These are phyloP conservation scores for Alliaria petiolata DNA, from an alignment of 345 rosid genomes.

Conservation along the genomic window DNA sequence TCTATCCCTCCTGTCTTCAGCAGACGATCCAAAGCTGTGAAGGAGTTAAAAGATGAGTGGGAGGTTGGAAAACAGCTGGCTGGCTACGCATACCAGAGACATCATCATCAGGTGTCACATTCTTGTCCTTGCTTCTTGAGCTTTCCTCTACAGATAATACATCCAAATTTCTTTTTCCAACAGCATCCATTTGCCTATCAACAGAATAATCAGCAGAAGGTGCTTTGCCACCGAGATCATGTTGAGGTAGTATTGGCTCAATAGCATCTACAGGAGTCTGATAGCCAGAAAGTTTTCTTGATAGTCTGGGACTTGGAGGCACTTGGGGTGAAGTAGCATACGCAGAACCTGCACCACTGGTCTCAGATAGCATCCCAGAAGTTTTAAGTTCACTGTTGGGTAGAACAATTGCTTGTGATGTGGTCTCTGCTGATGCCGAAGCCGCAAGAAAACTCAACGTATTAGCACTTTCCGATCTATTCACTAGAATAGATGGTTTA, in stretches of 20 bases:
- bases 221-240: constrained; percentile 46
- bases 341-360: constrained; percentile 44
- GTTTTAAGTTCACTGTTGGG: constrained; percentile 40
- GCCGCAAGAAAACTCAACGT: constrained; percentile 29
- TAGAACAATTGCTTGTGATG: constrained; percentile 30
- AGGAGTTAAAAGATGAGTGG: constrained; percentile 88
- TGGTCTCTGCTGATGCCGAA: constrained; percentile 36
- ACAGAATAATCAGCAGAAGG: constrained; percentile 36
- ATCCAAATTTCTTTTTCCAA: too few relatives aligned
- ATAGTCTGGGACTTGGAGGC: constrained; percentile 58
- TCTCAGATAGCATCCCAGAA: constrained; percentile 37
- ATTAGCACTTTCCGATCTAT: constrained; percentile 32
- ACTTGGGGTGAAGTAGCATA: constrained; percentile 42
- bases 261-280: constrained; percentile 32
- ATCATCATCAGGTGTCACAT: constrained; percentile 45
- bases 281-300: constrained; percentile 49
- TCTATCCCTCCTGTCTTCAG: constrained; percentile 46
- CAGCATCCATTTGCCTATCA: constrained; percentile 61
- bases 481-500: constrained; percentile 32
- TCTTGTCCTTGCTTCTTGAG: constrained; percentile 45
- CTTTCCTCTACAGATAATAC: constrained; percentile 39
- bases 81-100: constrained; percentile 40
- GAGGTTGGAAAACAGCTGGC: constrained; percentile 47
- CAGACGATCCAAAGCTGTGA: constrained; percentile 67
- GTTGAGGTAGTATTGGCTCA: constrained; percentile 39